Conservation (phyloP, 495 filamentous ascomycete genomes). For the Daldinia childiae region DNA sequence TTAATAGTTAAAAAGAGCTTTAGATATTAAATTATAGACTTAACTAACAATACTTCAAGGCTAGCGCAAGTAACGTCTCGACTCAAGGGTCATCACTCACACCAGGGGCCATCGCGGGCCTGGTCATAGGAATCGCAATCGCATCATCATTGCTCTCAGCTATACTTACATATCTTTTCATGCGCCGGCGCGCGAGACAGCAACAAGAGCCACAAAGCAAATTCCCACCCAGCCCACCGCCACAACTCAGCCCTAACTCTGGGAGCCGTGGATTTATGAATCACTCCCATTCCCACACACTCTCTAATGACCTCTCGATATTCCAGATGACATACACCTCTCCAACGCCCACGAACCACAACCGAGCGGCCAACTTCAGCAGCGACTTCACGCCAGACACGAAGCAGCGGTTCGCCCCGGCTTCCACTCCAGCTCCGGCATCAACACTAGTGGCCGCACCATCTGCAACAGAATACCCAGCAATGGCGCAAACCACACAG, state of each 20-base stretch:
- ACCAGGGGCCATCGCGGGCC: slow-evolving; percentile 36
- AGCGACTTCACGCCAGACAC: slow-evolving; percentile 3
- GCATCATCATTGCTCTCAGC: slow-evolving; percentile 32
- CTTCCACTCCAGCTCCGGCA: background rate
- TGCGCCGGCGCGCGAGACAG: slow-evolving; percentile 26
- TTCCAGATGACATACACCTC: slow-evolving; percentile 16
- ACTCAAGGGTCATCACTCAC: slow-evolving; percentile 25
- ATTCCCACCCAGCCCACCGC: slow-evolving; percentile 6
- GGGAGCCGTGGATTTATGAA: background rate
- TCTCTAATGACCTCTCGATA: background rate
- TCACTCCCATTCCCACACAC: background rate
- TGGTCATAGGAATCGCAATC: slow-evolving; percentile 36
- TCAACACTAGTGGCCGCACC: background rate
- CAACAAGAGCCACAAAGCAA: slow-evolving; percentile 6
- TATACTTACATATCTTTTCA: slow-evolving; percentile 35
- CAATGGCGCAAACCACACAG: slow-evolving; percentile 1
- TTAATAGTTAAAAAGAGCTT: background rate
- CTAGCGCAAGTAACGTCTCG: slow-evolving; percentile 12
- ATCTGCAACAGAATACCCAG: background rate
- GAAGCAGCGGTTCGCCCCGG: background rate
- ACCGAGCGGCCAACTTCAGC: background rate
- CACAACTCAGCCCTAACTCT: background rate
- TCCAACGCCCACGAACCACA: background rate
- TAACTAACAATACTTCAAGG: slow-evolving; percentile 18
- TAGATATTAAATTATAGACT: background rate